Evolutionary conservation across 2,329 filamentous ascomycete genomes (phyloP), one percentile per base, ranked within the genome.

Genomic region (Pseudogymnoascus sp.): DNA sequence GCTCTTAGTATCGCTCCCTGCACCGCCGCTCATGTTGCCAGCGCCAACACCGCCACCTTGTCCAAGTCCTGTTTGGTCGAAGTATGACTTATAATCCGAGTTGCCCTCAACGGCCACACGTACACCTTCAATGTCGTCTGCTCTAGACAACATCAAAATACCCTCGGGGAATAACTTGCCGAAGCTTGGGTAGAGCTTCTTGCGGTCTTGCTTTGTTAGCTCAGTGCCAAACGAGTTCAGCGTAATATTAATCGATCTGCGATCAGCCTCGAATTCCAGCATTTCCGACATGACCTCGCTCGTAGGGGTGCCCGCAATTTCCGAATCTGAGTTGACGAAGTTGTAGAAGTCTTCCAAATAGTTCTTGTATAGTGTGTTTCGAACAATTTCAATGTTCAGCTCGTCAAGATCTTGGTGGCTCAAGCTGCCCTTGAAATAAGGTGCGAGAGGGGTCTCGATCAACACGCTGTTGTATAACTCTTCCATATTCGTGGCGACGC

Each of bases 341-440:
- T 89, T 83, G 79, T 97, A 86, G 75, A 99, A 99, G 74, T 97
- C 94, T 74, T 99, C 94, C 6, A 99, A 84, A 74, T 99, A 99
- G 80, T 97, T 97, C 83, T 99, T 99, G 82, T 97, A 99, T 36
- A 99, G 81, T 0, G 92, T 99, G 77, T 99, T 99, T 66, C 95
- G 88, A 63, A 99, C 90, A 75, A 99, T 99, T 78, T 99, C 94
- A 70, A 99, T 99, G 79, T 99, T 99, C 71, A 99, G 82, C 80
- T 99, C 95, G 76, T 99, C 94, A 59, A 99, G 82, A 74, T 99
- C 94, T 75, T 97, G 92, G 75, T 97, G 92, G 77, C 89, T 95
- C 64, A 99, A 82, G 68, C 89, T 96, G 69, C 92, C 91, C 79
- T 99, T 97, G 84, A 99, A 99, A 78, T 96, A 99, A 7, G 91